These are phyloP conservation scores for Anthracocystis walkeri DNA, from an alignment of 1,284 basidiomycete species.

Conservation along the genomic window DNA sequence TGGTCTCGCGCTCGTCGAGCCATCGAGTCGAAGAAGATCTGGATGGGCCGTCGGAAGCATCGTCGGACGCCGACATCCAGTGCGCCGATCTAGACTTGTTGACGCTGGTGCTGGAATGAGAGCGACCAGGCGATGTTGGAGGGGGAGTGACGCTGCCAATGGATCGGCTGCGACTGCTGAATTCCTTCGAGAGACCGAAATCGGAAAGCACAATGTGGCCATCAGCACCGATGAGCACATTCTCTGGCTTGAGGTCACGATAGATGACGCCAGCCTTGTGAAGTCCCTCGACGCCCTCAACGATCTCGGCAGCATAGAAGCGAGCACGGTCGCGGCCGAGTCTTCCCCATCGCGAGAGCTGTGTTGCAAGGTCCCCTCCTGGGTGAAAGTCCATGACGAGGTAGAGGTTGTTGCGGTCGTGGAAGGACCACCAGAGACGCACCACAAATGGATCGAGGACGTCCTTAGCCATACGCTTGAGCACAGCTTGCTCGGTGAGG, in stretches of 20 bases:
- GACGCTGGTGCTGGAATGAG: slow-evolving; percentile 68
- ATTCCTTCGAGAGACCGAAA: slow-evolving; percentile 90
- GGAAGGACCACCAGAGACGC: slow-evolving; percentile 69
- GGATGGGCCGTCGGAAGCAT: slow-evolving; percentile 24
- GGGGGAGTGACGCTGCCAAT: slow-evolving; percentile 80
- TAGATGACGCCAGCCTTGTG: slow-evolving; percentile 99
- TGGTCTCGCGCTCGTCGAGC: slow-evolving; percentile 96
- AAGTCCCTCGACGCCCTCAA: slow-evolving; percentile 95
- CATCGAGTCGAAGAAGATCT: slow-evolving; percentile 77
- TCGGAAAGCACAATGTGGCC: slow-evolving; percentile 99
- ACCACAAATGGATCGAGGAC: slow-evolving; percentile 68
- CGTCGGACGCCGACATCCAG: slow-evolving; percentile 83
- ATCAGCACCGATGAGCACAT: slow-evolving; percentile 97
- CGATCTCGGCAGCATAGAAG: slow-evolving; percentile 99
- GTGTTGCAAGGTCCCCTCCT: slow-evolving; percentile 92
- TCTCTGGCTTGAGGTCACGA: slow-evolving; percentile 98
- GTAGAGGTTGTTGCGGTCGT: slow-evolving; percentile 67
- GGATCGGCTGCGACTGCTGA: slow-evolving; percentile 80
- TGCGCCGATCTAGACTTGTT: slow-evolving; percentile 86
- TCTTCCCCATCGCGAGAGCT: slow-evolving; percentile 89
- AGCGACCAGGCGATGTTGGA: slow-evolving; percentile 73
- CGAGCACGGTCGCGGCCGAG: slow-evolving; percentile 89
- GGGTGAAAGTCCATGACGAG: slow-evolving; percentile 81
- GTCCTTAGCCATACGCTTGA: slow-evolving; percentile 78
- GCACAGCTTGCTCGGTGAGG: slow-evolving; percentile 68